A percentile compares a stretch with the other conserved stretches of the same genome.
Conservation (phyloP, 176 grass and related monocot species). For the Bromus sterilis region DNA sequence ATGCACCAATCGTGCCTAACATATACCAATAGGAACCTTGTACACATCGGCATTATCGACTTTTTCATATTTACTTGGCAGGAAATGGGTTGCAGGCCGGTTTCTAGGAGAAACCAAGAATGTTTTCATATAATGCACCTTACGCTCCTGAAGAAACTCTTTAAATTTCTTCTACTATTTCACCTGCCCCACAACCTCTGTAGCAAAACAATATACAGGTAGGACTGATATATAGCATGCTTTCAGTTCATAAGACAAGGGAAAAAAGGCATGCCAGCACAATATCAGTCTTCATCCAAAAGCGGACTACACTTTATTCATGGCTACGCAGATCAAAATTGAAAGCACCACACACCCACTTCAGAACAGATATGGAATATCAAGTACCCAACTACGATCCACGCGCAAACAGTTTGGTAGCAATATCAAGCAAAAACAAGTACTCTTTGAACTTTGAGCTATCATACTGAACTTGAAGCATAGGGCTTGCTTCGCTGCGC, state of each 20-base stretch:
- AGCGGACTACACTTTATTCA: neutral
- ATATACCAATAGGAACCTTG: too few relatives aligned
- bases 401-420: neutral
- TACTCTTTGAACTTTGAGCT: slow-evolving; percentile 46
- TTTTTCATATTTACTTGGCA: neutral
- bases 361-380: neutral
- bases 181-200: neutral
- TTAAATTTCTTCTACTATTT: neutral
- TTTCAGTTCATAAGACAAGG: neutral
- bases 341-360: neutral
- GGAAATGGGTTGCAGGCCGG: neutral
- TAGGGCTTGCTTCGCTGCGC: too few relatives aligned
- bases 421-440: slow-evolving; percentile 8
- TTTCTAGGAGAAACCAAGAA: neutral
- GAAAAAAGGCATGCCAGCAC: neutral
- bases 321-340: neutral
- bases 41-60: neutral
- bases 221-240: neutral
- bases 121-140: neutral
- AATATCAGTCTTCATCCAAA: neutral
- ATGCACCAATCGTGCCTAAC: too few relatives aligned
- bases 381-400: neutral
- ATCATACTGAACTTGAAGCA: too few relatives aligned
- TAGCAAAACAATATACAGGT: neutral
- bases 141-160: neutral